Evolutionary conservation across 345 rosid species (phyloP).

Genomic region (Camelina hispida): DNA sequence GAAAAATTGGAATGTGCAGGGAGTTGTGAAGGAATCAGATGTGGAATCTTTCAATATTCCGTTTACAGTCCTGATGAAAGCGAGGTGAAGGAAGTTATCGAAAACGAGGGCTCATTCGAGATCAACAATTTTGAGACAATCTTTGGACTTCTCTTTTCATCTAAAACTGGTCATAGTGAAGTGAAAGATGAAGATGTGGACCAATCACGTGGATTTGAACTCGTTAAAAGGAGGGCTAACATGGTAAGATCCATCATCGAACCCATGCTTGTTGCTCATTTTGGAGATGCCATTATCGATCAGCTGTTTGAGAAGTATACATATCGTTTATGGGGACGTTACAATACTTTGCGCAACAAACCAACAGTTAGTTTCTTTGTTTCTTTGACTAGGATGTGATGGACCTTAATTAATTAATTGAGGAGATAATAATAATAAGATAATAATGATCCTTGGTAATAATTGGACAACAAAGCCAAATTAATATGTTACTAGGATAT

Average conservation of each 20-base stretch:
- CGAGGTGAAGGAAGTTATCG: not conserved
- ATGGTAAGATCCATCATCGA: not conserved
- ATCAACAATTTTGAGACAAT: not conserved
- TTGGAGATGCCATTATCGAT: slow-evolving; percentile 1
- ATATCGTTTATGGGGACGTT: not conserved
- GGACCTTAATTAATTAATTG: not conserved
- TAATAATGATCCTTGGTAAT: too few relatives aligned
- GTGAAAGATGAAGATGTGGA: slow-evolving; percentile 11
- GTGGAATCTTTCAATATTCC: not conserved
- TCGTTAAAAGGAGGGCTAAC: not conserved
- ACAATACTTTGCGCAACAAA: not conserved
- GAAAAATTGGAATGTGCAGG: not conserved
- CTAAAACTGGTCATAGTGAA: slow-evolving; percentile 12
- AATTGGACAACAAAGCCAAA: too few relatives aligned
- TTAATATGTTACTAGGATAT: too few relatives aligned
- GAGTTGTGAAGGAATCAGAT: not conserved
- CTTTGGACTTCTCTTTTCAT: slow-evolving; percentile 8
- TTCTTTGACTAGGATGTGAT: slow-evolving; percentile 2
- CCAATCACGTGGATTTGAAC: not conserved
- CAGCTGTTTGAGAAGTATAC: not conserved
- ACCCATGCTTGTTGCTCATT: slow-evolving; percentile 15
- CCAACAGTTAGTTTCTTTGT: not conserved
- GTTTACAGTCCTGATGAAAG: not conserved
- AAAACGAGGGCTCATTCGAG: not conserved
- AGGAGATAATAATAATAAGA: too few relatives aligned